Evolutionary conservation across 2,329 filamentous ascomycete species (phyloP), one percentile per base, ranked within the genome.

Genomic region (Aspergillus proliferans): DNA sequence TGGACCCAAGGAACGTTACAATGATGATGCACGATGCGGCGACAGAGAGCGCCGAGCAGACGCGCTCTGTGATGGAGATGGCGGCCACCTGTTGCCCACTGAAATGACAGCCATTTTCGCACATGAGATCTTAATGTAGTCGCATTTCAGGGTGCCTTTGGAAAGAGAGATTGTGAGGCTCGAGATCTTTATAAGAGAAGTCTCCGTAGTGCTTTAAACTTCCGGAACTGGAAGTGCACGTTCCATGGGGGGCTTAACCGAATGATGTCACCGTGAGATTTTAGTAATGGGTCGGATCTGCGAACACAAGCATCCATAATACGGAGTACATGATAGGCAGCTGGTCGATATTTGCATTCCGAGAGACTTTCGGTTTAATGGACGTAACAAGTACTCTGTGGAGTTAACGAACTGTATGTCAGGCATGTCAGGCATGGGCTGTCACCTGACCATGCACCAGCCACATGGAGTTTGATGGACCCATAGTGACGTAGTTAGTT

Each of bases 41-140:
- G 9, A 62, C 43, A 4, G 60, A 63, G 8, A 61, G 7, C n/a
- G 43, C 40, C 15, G 59, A 57, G 45, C 48, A 51, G 24, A 53
- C 53, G 38, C 56, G 47, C 43, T 58, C 58, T n/a, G 56, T 58
- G 7, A 52, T n/a, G 9, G 50, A 28, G 41, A 56, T 19, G 18
- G 49, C 43, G 8, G 22, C 19, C 33, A 47, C 24, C 36, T 56
- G 52, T 8, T 40, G 39, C 21, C 5, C 14, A 28, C 45, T 46
- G n/a, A 46, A 39, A 21, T 41, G 36, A n/a, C 6, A 4, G 36
- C 14, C 26, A 19, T 36, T 3, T 30, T 18, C 19, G 15, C 22
- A 46, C 45, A 41, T 41, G 38, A 12, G 19, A 5, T n/a, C 34
- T 18, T 18, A 38, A 7, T 6, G 34, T 38, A 9, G 6, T 18